Conservation (phyloP, 1,284 basidiomycete species). For the Sanghuangporus baumii region DNA sequence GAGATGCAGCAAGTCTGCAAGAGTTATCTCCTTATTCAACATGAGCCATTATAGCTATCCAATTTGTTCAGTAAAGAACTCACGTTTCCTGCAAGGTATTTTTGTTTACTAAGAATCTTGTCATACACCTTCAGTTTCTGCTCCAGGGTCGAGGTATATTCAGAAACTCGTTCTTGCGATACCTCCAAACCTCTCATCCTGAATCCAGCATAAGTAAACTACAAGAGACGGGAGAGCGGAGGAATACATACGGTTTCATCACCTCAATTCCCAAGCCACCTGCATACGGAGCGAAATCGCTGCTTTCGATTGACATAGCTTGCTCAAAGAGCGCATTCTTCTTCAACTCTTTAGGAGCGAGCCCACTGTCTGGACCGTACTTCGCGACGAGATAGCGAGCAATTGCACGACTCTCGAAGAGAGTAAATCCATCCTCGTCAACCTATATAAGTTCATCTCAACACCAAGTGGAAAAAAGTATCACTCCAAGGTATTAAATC, state of each 20-base stretch:
- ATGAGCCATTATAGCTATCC: neutral
- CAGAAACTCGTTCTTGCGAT: slow-evolving; percentile 26
- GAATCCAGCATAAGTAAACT: neutral
- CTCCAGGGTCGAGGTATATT: slow-evolving; percentile 25
- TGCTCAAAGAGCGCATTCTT: slow-evolving; percentile 29
- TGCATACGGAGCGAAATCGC: slow-evolving; percentile 43
- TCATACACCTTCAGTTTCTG: slow-evolving; percentile 40
- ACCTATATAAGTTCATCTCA: slow-evolving; percentile 25
- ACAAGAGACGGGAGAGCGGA: neutral
- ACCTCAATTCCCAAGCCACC: slow-evolving; percentile 36
- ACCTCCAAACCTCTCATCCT: slow-evolving; percentile 17
- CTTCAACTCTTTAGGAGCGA: slow-evolving; percentile 22
- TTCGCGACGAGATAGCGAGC: slow-evolving; percentile 26
- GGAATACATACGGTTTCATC: slow-evolving; percentile 37
- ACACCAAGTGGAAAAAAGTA: neutral
- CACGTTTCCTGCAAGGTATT: slow-evolving; percentile 41
- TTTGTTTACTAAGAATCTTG: slow-evolving; percentile 38
- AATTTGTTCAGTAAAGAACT: slow-evolving; percentile 12
- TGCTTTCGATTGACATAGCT: slow-evolving; percentile 29
- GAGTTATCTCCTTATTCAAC: slow-evolving; percentile 32
- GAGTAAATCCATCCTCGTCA: slow-evolving; percentile 19
- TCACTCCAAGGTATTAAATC: neutral
- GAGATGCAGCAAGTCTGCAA: slow-evolving; percentile 51
- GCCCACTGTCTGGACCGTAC: slow-evolving; percentile 20
- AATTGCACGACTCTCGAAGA: slow-evolving; percentile 32